These are phyloP conservation scores for Leptomonas pyrrhocoris DNA, from an alignment of 208 protist species.

Conservation along the genomic window DNA sequence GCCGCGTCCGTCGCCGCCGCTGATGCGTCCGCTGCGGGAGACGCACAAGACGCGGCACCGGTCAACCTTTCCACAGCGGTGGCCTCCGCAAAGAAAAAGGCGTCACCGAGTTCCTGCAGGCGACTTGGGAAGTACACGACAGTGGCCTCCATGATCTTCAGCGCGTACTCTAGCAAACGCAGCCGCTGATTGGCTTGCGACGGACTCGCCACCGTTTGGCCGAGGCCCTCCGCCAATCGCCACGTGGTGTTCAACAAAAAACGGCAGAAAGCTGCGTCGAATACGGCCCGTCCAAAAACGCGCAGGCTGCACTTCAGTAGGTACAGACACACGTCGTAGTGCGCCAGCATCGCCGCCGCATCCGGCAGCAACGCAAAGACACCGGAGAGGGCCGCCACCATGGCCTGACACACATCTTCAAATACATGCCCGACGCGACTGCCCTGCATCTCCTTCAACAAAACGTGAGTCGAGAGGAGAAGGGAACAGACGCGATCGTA, in stretches of 20 bases:
- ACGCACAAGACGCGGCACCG: background rate
- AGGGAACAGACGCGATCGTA: conserved; percentile 30
- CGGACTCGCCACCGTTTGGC: conserved; percentile 6
- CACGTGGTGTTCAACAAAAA: conserved; percentile 61
- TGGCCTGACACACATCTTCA: conserved; percentile 38
- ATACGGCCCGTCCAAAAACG: conserved; percentile 69
- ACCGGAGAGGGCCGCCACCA: conserved; percentile 51
- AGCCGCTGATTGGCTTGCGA: conserved; percentile 15
- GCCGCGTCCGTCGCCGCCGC: background rate
- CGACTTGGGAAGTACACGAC: conserved; percentile 50
- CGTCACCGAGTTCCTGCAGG: conserved; percentile 39
- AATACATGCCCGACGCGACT: conserved; percentile 61
- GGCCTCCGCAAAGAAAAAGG: conserved; percentile 46
- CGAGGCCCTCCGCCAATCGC: conserved; percentile 40
- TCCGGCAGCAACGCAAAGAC: conserved; percentile 42
- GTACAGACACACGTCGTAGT: conserved; percentile 57
- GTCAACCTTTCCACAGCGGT: background rate
- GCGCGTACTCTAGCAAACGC: conserved; percentile 70
- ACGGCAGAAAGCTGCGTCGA: conserved; percentile 60
- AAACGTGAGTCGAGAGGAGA: conserved; percentile 63
- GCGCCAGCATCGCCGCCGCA: conserved; percentile 25
- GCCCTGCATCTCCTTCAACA: conserved; percentile 70
- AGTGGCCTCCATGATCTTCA: conserved; percentile 63
- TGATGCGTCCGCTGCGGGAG: too few species aligned
- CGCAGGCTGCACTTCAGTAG: conserved; percentile 78